Evolutionary conservation across 2,329 filamentous ascomycete genomes (phyloP), one percentile per base, ranked within the genome.

Genomic region (Phyllosticta ampelicida): DNA sequence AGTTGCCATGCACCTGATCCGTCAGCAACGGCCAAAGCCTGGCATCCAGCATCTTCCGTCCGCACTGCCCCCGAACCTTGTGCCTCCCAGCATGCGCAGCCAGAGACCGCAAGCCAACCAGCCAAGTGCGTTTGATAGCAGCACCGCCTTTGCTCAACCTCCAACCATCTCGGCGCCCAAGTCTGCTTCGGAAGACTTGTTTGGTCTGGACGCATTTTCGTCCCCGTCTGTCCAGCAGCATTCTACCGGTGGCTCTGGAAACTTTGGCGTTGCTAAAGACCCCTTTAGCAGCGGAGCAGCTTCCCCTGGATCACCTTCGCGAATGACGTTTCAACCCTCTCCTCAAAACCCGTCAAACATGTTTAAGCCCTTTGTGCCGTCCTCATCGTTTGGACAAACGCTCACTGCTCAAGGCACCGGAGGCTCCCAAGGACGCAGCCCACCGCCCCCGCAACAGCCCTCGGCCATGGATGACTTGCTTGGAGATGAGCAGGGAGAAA

Each of bases 1-100:
- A 0, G 90, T 99, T 52, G 92, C 94, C 56, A 96, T 99, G 91
- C 95, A 95, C 69, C 79, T 99, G 54, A 96, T 99, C 65, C 84
- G 91, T 61, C 89, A 95, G 70, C 91, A 96, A 70, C 82, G 91
- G 56, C 57, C 57, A 18, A 87, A 81, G 63, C 86, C 85, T 62
- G 83, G 84, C 59, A 83, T 86, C 58, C 78, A 79, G 18, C 76
- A 82, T 26, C 73, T 97, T 29, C 94, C 94, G 1, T 77, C 86
- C 20, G 80, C 83, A n/a, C 75, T 99, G 49, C 91, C 92, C 9
- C 77, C 85, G 0, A 91, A 86, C 64, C 77, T 97, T 48, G 81
- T 97, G 28, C 94, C 94, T 11, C 94, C 92, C 3, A 90, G 85
- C 68, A 83, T 96, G 81, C 87, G 94, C 56, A 78, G 74, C 61